phyloP scores from a whole-genome alignment of 2,329 filamentous ascomycete genomes.

The Monilinia laxa region DNA sequence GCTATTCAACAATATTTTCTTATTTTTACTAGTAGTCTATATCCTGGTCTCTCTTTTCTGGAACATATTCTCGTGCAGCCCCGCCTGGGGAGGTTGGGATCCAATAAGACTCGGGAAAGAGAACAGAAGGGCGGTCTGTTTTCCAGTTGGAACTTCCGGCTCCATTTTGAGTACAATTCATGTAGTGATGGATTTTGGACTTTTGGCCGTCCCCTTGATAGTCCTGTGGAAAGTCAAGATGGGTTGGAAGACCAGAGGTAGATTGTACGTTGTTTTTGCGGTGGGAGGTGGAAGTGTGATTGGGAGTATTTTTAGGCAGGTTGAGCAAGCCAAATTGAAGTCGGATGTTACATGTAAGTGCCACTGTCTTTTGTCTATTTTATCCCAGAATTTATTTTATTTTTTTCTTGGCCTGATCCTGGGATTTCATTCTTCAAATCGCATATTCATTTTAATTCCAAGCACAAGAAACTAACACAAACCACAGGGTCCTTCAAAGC shows the following conservation, averaged over 20 bases:
- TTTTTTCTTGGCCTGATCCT: too few relatives aligned
- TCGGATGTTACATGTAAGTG: constrained; percentile 18
- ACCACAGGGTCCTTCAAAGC: constrained; percentile 30
- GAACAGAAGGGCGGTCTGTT: background rate
- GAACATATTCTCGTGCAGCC: constrained; percentile 7
- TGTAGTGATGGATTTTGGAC: constrained; percentile 41
- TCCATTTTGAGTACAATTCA: constrained; percentile 40
- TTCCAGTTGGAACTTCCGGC: constrained; percentile 26
- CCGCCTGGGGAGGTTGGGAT: constrained; percentile 21
- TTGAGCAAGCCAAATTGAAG: constrained; percentile 27
- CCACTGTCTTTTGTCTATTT: background rate
- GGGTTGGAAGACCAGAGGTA: constrained; percentile 37
- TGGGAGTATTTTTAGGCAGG: constrained; percentile 39
- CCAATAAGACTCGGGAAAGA: constrained; percentile 11
- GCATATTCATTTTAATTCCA: background rate
- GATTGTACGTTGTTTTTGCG: constrained; percentile 41
- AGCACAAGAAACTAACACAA: background rate
- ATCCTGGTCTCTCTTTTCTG: constrained; percentile 16
- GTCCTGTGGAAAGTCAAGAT: constrained; percentile 42
- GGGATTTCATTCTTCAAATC: too few relatives aligned
- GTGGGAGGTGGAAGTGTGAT: constrained; percentile 40
- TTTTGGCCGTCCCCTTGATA: constrained; percentile 42
- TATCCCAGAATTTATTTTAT: too few relatives aligned
- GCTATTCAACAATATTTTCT: constrained; percentile 39
- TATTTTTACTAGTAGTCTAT: background rate